Conservation (phyloP, 805 yeast species). For the Starmerella scarabaei region DNA sequence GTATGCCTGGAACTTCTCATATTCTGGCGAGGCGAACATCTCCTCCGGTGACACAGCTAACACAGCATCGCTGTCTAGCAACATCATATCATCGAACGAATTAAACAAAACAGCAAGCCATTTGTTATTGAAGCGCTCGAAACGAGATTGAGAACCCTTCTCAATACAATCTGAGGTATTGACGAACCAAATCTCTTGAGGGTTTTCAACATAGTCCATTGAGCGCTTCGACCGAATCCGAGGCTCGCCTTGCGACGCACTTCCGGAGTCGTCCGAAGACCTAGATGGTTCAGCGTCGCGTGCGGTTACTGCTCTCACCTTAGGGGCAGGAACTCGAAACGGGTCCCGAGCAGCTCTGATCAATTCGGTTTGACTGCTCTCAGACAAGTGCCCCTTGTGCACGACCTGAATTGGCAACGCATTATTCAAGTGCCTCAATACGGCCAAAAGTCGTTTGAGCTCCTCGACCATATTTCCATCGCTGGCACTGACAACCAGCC, state of each 20-base stretch:
- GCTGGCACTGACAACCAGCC: slow-evolving; percentile 1
- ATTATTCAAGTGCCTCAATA: neutral
- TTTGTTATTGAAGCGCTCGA: neutral
- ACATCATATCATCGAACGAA: slow-evolving; percentile 2
- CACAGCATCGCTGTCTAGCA: slow-evolving; percentile 2
- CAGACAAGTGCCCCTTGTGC: neutral
- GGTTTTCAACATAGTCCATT: neutral
- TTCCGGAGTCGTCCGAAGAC: too few species aligned
- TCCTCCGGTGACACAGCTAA: neutral
- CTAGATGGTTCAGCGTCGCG: neutral
- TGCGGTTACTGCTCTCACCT: neutral
- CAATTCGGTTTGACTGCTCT: neutral
- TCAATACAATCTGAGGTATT: neutral
- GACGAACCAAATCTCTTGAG: neutral
- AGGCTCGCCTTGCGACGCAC: too few species aligned
- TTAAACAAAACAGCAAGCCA: slow-evolving; percentile 4
- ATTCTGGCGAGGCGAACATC: neutral
- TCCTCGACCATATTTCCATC: neutral
- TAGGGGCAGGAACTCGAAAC: neutral
- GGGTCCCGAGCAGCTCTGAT: neutral
- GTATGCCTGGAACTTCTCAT: neutral
- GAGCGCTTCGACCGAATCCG: neutral
- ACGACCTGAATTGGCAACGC: slow-evolving; percentile 4
- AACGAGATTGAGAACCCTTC: neutral
- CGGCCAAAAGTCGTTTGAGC: neutral